phyloP scores from a whole-genome alignment of 805 yeast genomes.

The Ogataea methanolica region DNA sequence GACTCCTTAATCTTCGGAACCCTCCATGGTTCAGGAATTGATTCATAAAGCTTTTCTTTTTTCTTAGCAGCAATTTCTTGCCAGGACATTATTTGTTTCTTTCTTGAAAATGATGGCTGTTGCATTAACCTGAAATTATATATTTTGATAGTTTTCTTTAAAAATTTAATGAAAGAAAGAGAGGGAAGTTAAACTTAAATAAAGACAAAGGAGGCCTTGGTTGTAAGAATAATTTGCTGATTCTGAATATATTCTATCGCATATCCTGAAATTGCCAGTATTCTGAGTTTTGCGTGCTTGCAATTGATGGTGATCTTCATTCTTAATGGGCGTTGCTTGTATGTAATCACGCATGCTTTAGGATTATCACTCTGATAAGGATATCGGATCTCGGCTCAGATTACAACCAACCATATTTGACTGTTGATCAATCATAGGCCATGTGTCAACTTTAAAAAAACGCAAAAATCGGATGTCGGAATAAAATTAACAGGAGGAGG shows the following conservation, averaged over 20 bases:
- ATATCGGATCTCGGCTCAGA: not conserved
- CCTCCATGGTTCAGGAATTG: conserved; percentile 42
- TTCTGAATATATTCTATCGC: conserved; percentile 26
- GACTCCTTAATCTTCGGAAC: conserved; percentile 32
- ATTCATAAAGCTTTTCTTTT: not conserved
- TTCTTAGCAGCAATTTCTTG: not conserved
- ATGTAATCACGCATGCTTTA: not conserved
- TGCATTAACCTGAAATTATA: too few relatives aligned
- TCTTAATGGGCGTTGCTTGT: not conserved
- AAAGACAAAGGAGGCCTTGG: conserved; percentile 37
- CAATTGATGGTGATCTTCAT: not conserved
- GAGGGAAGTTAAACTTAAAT: conserved; percentile 24
- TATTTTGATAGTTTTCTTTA: too few relatives aligned
- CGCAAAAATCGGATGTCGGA: too few relatives aligned
- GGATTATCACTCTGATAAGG: not conserved
- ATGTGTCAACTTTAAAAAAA: too few relatives aligned
- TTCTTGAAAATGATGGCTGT: too few relatives aligned
- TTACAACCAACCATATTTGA: too few relatives aligned
- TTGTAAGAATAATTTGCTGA: conserved; percentile 10
- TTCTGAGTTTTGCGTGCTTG: conserved; percentile 25
- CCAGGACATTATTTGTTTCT: not conserved
- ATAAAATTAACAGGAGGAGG: too few relatives aligned
- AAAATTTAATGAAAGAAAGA: too few relatives aligned
- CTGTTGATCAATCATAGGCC: too few relatives aligned
- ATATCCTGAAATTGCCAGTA: conserved; percentile 40